Evolutionary conservation across 2,329 filamentous ascomycete species (phyloP), one percentile per base, ranked within the genome.

Genomic region (Trichoderma atroviride): DNA sequence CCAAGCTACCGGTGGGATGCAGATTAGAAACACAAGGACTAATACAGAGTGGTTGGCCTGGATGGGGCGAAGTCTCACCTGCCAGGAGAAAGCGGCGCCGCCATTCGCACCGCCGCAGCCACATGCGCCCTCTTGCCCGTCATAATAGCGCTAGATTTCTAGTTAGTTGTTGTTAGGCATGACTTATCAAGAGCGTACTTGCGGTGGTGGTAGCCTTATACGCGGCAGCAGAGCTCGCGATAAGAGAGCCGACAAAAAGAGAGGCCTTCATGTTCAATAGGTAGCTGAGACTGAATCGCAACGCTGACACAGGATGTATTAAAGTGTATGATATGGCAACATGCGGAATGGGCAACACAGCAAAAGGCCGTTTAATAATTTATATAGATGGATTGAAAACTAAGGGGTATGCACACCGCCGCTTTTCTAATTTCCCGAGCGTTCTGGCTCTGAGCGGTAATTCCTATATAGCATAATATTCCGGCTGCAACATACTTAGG

Each of bases 161-260:
- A 2, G 27, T 65, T 57, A 65, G 62, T 14, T 24, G n/a, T 9
- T 10, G 11, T 50, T 24, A n/a, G 57, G 37, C 19, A 50, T n/a
- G 33, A 9, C 19, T 47, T 9, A 7, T 27, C 1, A 9, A 19
- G 0, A 24, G 19, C 24, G 19, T 35, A 22, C 62, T 66, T 6
- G 27, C 62, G n/a, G 62, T 66, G 22, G 62, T 66, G 7, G 62
- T 66, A 33, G 62, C 62, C 13, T 66, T 66, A 11, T 33, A 66
- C n/a, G 62, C 62, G 31, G 62, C 43, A 27, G 7, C 53, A 43
- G 62, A 29, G 37, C 62, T 37, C 16, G 57, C 9, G 35, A 50
- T 40, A n/a, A 43, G 9, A 6, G 52, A 57, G 62, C 62, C 19
- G n/a, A 47, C 22, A 13, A 66, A 47, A 6, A 66, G 27, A 57